These are phyloP conservation scores for Rutstroemia sydowiana DNA, from an alignment of 2,329 filamentous ascomycete genomes.

Conservation along the genomic window DNA sequence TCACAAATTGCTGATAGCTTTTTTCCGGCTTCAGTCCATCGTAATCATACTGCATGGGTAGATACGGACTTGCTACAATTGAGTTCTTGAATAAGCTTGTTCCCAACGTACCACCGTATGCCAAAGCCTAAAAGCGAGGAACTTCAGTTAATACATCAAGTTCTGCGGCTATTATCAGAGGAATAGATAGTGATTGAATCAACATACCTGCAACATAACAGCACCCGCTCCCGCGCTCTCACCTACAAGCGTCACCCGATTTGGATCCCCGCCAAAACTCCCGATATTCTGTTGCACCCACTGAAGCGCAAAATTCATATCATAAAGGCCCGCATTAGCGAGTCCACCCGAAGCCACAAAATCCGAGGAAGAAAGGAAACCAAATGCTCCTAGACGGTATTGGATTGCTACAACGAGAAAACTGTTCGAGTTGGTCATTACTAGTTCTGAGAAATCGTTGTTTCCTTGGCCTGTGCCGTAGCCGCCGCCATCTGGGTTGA, in stretches of 20 bases:
- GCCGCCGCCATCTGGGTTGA: constrained; percentile 30
- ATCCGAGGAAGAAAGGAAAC: constrained; percentile 55
- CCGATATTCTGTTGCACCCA: constrained; percentile 51
- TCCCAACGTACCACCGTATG: constrained; percentile 12
- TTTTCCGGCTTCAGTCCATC: constrained; percentile 37
- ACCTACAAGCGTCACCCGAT: constrained; percentile 46
- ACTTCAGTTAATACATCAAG: no score
- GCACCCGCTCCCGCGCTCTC: constrained; percentile 47
- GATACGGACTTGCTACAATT: constrained; percentile 39
- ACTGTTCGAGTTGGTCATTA: constrained; percentile 39
- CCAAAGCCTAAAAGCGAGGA: no score
- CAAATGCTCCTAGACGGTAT: constrained; percentile 59
- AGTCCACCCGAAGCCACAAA: constrained; percentile 47
- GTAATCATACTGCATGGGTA: constrained; percentile 45
- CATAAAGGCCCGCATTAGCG: constrained; percentile 56
- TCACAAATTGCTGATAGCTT: constrained; percentile 38
- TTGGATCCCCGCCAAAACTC: constrained; percentile 46
- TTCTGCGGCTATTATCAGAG: no score
- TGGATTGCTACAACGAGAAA: constrained; percentile 53
- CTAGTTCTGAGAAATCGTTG: constrained; percentile 33
- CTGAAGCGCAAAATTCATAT: constrained; percentile 49
- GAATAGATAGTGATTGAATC: no score
- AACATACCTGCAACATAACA: constrained; percentile 41
- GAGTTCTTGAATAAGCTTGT: constrained; percentile 9
- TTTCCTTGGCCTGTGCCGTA: constrained; percentile 27